These are phyloP conservation scores for Lepidium africanum DNA, from an alignment of 345 rosid species.

Conservation along the genomic window DNA sequence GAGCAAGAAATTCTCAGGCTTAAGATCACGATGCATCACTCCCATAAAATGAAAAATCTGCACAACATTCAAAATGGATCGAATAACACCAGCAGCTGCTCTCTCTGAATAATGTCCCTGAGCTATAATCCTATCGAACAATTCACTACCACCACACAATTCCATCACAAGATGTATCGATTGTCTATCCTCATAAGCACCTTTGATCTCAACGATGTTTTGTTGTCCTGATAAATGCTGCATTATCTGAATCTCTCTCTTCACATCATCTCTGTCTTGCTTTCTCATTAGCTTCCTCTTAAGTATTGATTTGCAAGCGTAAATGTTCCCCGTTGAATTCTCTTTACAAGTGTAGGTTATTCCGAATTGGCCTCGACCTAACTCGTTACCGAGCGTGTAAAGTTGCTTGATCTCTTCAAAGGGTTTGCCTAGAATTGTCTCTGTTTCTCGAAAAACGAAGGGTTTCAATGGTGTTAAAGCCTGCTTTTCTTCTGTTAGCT, in stretches of 20 bases:
- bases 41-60: constrained; percentile 86
- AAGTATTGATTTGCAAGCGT: constrained; percentile 77
- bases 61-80: constrained; percentile 61
- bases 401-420: constrained; percentile 49
- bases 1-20: constrained; percentile 85
- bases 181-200: constrained; percentile 63
- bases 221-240: constrained; percentile 79
- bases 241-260: constrained; percentile 72
- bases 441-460: constrained; percentile 17
- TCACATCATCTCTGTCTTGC: constrained; percentile 59
- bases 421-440: constrained; percentile 55
- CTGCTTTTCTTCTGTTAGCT: not conserved
- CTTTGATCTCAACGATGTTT: constrained; percentile 68
- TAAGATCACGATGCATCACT: constrained; percentile 77
- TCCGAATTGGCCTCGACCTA: constrained; percentile 91
- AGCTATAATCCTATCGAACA: constrained; percentile 75
- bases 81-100: constrained; percentile 56
- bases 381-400: constrained; percentile 53
- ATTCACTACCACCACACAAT: constrained; percentile 79
- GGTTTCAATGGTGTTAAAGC: constrained; percentile 17
- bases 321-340: constrained; percentile 44
- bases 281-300: constrained; percentile 56
- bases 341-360: constrained; percentile 65
- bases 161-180: constrained; percentile 85
- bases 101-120: constrained; percentile 68